These are phyloP conservation scores for Hanseniaspora vineae DNA, from an alignment of 805 yeast genomes.

Conservation along the genomic window DNA sequence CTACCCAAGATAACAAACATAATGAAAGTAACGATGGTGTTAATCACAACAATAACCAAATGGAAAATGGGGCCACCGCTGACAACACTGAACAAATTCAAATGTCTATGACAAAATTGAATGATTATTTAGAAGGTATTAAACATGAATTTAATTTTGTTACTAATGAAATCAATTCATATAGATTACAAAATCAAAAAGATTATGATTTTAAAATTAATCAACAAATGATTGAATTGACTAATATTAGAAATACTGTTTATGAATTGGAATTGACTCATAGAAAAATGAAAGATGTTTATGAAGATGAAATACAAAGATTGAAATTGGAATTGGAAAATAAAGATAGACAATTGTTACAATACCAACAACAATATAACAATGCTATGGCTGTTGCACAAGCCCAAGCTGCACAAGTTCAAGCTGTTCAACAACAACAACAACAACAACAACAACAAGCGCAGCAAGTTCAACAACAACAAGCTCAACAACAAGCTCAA, in stretches of 20 bases:
- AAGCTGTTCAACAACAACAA: conserved; percentile 30
- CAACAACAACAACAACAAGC: conserved; percentile 18
- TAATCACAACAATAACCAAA: background rate
- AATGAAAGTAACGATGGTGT: too few relatives aligned
- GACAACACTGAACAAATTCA: background rate
- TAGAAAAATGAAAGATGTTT: conserved; percentile 87
- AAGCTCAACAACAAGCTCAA: conserved; percentile 11
- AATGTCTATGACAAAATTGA: conserved; percentile 26
- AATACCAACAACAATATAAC: conserved; percentile 10
- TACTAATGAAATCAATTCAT: conserved; percentile 71
- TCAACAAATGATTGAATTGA: conserved; percentile 88
- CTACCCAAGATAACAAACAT: too few relatives aligned
- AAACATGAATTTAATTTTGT: conserved; percentile 83
- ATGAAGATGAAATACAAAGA: conserved; percentile 82
- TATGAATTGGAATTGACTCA: conserved; percentile 91
- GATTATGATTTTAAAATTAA: conserved; percentile 81
- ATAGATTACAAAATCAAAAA: conserved; percentile 73
- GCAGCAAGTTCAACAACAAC: conserved; percentile 10
- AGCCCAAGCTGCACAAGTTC: conserved; percentile 18
- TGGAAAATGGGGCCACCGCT: background rate
- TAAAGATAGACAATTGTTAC: conserved; percentile 47
- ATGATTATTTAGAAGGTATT: conserved; percentile 82
- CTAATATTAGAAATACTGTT: conserved; percentile 86
- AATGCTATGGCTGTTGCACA: conserved; percentile 1
- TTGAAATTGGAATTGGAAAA: conserved; percentile 77